Percentiles rank a stretch among this genome's conserved stretches.
Conservation (phyloP, 164 flowering plant genomes). For the Tinospora cordifolia region DNA sequence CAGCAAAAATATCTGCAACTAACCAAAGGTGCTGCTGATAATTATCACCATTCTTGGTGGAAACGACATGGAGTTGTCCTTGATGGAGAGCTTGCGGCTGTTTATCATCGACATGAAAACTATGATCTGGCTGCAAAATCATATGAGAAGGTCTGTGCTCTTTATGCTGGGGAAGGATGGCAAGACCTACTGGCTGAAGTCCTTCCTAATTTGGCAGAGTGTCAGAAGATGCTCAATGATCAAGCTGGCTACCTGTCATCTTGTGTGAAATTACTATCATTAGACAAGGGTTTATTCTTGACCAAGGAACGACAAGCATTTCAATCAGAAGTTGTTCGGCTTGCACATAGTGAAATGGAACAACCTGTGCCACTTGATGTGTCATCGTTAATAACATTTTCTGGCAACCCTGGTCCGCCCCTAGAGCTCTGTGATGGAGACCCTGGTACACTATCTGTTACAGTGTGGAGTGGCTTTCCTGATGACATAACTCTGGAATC, state of each 20-base stretch:
- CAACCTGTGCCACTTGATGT: conserved; percentile 92
- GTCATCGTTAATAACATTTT: conserved; percentile 87
- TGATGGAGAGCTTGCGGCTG: conserved; percentile 96
- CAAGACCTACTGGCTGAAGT: conserved; percentile 91
- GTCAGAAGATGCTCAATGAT: conserved; percentile 88
- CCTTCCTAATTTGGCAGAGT: conserved; percentile 92
- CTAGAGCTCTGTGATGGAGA: conserved; percentile 90
- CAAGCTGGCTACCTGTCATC: conserved; percentile 92
- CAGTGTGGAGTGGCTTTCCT: conserved; percentile 98
- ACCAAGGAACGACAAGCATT: conserved; percentile 85
- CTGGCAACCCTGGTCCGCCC: conserved; percentile 87
- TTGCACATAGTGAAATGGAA: conserved; percentile 96
- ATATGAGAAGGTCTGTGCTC: conserved; percentile 96
- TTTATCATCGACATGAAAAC: conserved; percentile 63
- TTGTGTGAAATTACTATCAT: conserved; percentile 84
- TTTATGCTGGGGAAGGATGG: conserved; percentile 99
- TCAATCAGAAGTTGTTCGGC: conserved; percentile 79
- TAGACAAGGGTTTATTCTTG: conserved; percentile 73
- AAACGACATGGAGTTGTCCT: conserved; percentile 97
- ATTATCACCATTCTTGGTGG: conserved; percentile 98
- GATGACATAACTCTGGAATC: conserved; percentile 93
- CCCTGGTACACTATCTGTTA: conserved; percentile 82
- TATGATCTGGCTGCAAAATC: conserved; percentile 91
- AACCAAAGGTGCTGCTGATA: conserved; percentile 93
- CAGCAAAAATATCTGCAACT: conserved; percentile 87